Evolutionary conservation across 2,329 filamentous ascomycete genomes (phyloP).

Genomic region (Monosporascus sp.): DNA sequence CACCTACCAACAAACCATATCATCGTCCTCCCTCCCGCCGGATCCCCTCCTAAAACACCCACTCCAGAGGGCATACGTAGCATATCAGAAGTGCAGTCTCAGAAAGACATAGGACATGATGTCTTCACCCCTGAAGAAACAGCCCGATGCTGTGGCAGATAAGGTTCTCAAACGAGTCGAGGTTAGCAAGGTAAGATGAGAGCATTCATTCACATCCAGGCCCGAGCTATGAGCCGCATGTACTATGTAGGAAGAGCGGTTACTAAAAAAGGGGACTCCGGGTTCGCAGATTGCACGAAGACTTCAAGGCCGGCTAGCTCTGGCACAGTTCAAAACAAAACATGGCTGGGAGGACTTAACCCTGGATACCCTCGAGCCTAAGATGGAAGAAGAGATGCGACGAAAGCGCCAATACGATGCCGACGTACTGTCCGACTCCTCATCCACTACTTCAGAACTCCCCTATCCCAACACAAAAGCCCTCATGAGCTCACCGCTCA

Average conservation of each 20-base stretch:
- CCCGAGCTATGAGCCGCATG: no score
- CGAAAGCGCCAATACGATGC: slow-evolving; percentile 64
- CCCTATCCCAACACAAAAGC: slow-evolving; percentile 58
- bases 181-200: slow-evolving; percentile 63
- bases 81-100: background rate
- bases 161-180: slow-evolving; percentile 68
- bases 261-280: slow-evolving; percentile 15
- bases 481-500: slow-evolving; percentile 81
- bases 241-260: slow-evolving; percentile 3
- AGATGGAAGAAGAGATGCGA: slow-evolving; percentile 73
- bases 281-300: slow-evolving; percentile 76
- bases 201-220: no score
- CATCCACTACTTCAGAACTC: slow-evolving; percentile 75
- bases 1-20: background rate
- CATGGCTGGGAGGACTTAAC: slow-evolving; percentile 91
- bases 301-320: slow-evolving; percentile 86
- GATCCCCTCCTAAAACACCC: background rate
- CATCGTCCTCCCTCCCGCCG: background rate
- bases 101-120: slow-evolving; percentile 28
- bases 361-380: slow-evolving; percentile 80
- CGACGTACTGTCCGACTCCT: slow-evolving; percentile 81
- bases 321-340: slow-evolving; percentile 96
- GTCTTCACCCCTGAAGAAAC: slow-evolving; percentile 58
- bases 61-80: background rate
- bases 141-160: slow-evolving; percentile 61